Evolutionary conservation across 1,139 yeast species (phyloP), one percentile per base, ranked within the genome.

Genomic region (Candida pseudocylindracea): DNA sequence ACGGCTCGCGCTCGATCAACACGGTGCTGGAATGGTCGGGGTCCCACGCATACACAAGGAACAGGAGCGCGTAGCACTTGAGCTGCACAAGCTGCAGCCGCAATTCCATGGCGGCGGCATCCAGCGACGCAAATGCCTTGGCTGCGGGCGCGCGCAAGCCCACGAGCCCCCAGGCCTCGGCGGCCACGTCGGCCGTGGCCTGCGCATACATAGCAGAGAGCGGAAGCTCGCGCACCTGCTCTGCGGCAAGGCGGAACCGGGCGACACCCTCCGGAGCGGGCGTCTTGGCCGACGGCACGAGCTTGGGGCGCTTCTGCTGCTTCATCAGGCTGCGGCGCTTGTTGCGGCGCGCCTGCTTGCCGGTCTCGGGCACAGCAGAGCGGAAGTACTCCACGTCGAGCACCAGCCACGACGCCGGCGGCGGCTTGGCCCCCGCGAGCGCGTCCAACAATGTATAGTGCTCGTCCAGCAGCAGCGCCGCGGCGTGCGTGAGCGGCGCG

Each of bases 1-100:
- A 70, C 7, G 93, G 91, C 42, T 79, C 85, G 2, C 72, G 58
- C 39, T 76, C 83, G 42, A 80, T 70, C 13, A 83, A 57, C 35
- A 69, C 60, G 9, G 79, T 61, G 4, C 76, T 67, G 15, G 78
- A 65, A 30, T 64, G 63, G 30, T 71, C 67, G 34, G 57, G 54
- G 8, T 54, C 51, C 33, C 70, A 67, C 34, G 68, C 55, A 40
- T 72, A 64, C 20, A 63, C 50, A 2, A 59, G 53, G 33, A 60
- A 56, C 0, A 80, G 78, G 30, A 76, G 57, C 0, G 93, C 71
- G 34, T 67, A 55, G 42, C 78, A 67, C 48, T 79, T 81, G 36
- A 72, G 60, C 29, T 65, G 63, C 10, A 76, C 60, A 28, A 85
- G 55, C 35, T 67, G 58, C 32, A 63, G 63, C 41, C 94, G 63